Percentiles rank a stretch among this genome's conserved stretches.
These are phyloP conservation scores for Vitis vinifera DNA, from an alignment of 164 flowering plant genomes.

Conservation along the genomic window ASM3070453v1 NC_081811.1:28969501-28970000, in stretches of 20 bases:
- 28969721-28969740: constrained; percentile 8
- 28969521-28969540: not conserved
- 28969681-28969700: constrained; percentile 1
- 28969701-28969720: constrained; percentile 7
- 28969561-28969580: not conserved
- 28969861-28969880: constrained; percentile 15
- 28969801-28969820: constrained; percentile 41
- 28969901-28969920: constrained; percentile 45
- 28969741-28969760: constrained; percentile 13
- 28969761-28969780: constrained; percentile 24
- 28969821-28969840: constrained; percentile 24
- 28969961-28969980: constrained; percentile 36
- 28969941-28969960: constrained; percentile 34
- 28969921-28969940: constrained; percentile 57
- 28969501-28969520: constrained; percentile 4
- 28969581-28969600: constrained; percentile 4
- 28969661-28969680: no score
- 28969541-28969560: constrained; percentile 3
- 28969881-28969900: constrained; percentile 35
- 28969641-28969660: not conserved
- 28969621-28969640: constrained; percentile 9
- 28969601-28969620: constrained; percentile 5
- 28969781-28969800: constrained; percentile 25
- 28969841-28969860: constrained; percentile 12
- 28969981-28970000: constrained; percentile 61